Evolutionary conservation across 768 basidiomycete genomes (phyloP), one percentile per base, ranked within the genome.

Genomic region (Lepiota venenata): DNA sequence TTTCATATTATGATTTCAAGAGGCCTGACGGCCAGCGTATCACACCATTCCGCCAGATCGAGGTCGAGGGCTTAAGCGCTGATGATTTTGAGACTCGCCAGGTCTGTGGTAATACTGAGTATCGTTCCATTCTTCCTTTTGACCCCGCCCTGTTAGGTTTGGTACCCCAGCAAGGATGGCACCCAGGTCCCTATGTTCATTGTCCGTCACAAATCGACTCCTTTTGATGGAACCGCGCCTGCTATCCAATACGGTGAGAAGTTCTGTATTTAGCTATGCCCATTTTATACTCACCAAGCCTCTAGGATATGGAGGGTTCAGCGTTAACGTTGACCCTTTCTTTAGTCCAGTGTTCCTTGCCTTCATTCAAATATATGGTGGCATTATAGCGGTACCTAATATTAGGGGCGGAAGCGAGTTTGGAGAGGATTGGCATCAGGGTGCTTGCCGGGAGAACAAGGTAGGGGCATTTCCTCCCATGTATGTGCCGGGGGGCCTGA

Each of bases 181-280:
- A 91, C 88, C 4, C 79, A 76, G 50, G 74, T 93, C 35, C 91
- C 91, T 1, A 92, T 93, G 91, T 93, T 91, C 63, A 77, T 93
- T 57, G 87, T 91, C 18, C 79, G 83, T 44, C 88, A 88, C 64
- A 85, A 86, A 65, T 77, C 74, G 36, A 88, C 86, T 2, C 71
- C 77, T 56, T 74, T 81, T 39, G 87, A 92, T 56, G 90, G 90
- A 14, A 85, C 84, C 0, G 88, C 89, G 0, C 82, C 91, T 14
- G 85, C 81, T 0, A 72, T 91, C 27, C 88, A 91, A 65, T 93
- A 90, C 55, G 90, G 88, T 85, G 54, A 60, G 57, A 39, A 29
- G 6, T 29, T 1, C 50, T 27, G 12, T 35, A 15, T 27, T 40
- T 20, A 21, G 36, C 25, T 38, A 50, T 51, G 35, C 22, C 5